phyloP scores from a whole-genome alignment of 208 protist genomes.

The Wallacemonas sp. region DNA sequence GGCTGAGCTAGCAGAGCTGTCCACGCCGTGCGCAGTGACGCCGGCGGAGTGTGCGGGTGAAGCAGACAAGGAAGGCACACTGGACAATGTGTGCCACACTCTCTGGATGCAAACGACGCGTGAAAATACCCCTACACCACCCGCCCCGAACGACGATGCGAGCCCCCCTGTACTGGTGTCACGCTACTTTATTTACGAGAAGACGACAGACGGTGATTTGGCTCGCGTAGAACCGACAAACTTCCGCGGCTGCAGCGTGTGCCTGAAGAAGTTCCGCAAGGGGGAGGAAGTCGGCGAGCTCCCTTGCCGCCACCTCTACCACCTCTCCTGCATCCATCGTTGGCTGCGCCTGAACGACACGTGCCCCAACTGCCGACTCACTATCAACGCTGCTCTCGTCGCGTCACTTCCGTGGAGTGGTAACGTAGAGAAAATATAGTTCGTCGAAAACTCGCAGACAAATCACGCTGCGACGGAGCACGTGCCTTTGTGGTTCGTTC shows the following conservation, averaged over 20 bases:
- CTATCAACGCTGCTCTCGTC: background rate
- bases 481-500: background rate
- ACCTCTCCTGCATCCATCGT: constrained; percentile 22
- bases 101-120: background rate
- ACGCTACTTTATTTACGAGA: constrained; percentile 3
- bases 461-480: too few relatives aligned
- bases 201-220: background rate
- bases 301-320: constrained; percentile 30
- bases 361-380: constrained; percentile 30
- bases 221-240: background rate
- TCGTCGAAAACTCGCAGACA: too few relatives aligned
- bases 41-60: background rate
- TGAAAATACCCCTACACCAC: too few relatives aligned
- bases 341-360: constrained; percentile 25
- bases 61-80: background rate
- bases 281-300: constrained; percentile 36
- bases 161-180: too few relatives aligned
- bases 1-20: background rate
- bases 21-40: background rate
- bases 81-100: background rate
- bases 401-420: background rate
- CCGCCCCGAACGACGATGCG: too few relatives aligned
- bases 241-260: constrained; percentile 25
- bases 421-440: background rate
- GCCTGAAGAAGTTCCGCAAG: constrained; percentile 14